A percentile compares a stretch with the other conserved stretches of the same genome.
Evolutionary conservation across 1,139 yeast genomes (phyloP).

Genomic region (Kodamaea anthophila): DNA sequence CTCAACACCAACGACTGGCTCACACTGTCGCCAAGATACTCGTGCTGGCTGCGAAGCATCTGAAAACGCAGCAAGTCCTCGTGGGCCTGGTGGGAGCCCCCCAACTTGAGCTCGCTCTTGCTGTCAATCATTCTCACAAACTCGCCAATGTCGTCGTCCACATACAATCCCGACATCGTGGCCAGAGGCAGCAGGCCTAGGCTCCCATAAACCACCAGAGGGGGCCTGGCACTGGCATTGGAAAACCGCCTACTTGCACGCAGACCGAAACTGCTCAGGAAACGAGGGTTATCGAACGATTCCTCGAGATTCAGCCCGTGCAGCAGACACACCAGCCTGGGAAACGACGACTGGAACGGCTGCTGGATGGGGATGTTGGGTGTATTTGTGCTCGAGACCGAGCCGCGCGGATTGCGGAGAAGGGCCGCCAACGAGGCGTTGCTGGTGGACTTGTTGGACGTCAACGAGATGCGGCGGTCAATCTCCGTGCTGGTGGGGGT

Average conservation of each 20-base stretch:
- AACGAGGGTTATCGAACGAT: constrained; percentile 35
- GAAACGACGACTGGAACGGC: constrained; percentile 19
- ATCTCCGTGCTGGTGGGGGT: constrained; percentile 10
- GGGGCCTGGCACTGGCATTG: constrained; percentile 28
- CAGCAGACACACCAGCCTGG: constrained; percentile 38
- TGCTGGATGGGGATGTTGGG: constrained; percentile 23
- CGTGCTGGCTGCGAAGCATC: constrained; percentile 34
- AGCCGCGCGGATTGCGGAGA: constrained; percentile 41
- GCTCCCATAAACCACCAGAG: constrained; percentile 27
- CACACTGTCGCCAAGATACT: constrained; percentile 48
- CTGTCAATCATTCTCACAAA: constrained; percentile 80
- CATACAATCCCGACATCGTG: constrained; percentile 38
- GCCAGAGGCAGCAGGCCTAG: constrained; percentile 24
- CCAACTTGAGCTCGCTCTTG: constrained; percentile 40
- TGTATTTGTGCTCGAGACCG: constrained; percentile 25
- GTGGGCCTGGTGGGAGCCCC: constrained; percentile 1
- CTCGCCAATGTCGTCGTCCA: constrained; percentile 70
- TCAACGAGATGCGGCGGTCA: constrained; percentile 39
- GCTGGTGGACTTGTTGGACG: constrained; percentile 46
- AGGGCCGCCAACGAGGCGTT: constrained; percentile 51
- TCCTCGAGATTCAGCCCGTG: constrained; percentile 31
- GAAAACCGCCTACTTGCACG: constrained; percentile 42
- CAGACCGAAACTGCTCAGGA: constrained; percentile 54
- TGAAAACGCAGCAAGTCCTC: constrained; percentile 36
- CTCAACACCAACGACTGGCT: constrained; percentile 38